Base-by-base conservation (phyloP, 768 basidiomycete genomes). In the Gloeopeniophorella convolvens region DNA sequence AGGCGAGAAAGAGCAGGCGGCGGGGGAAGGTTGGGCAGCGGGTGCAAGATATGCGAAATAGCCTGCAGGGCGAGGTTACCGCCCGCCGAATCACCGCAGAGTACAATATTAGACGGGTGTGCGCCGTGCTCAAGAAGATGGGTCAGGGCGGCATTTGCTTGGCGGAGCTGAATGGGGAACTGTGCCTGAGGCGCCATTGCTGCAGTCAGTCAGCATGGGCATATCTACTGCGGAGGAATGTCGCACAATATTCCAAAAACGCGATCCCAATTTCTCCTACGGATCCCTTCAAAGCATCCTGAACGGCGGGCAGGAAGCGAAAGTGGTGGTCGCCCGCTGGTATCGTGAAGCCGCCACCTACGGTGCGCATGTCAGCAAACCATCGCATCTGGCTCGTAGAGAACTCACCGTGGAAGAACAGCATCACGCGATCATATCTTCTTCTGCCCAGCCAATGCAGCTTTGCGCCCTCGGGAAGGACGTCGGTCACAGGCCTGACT, bases 111-210 rank as follows among this genome's bases (percentile, higher is more conserved):
- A n/a, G n/a, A n/a, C n/a, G n/a, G n/a, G n/a, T n/a, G n/a, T n/a
- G n/a, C n/a, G n/a, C n/a, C n/a, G n/a, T n/a, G n/a, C n/a, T n/a
- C n/a, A n/a, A n/a, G n/a, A n/a, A n/a, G n/a, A n/a, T n/a, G n/a
- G n/a, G n/a, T n/a, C n/a, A n/a, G n/a, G n/a, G n/a, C 60, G 3
- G 37, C 24, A 11, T 35, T 40, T 1, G 61, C 46, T 51, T 62
- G 57, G 11, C 27, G 35, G n/a, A 59, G 57, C 30, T 46, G 58
- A 3, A n/a, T n/a, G n/a, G n/a, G n/a, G n/a, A n/a, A n/a, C n/a
- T n/a, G n/a, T n/a, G n/a, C n/a, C n/a, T n/a, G n/a, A n/a, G n/a
- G n/a, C n/a, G n/a, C n/a, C 26, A 61, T 44, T n/a, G 58, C 60
- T 62, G 28, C 20, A 11, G 11, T 11, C n/a, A 5, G 20, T 20